These are phyloP conservation scores for Chamaecrista fasciculata DNA, from an alignment of 306 rosid genomes.

Conservation along the genomic window DNA sequence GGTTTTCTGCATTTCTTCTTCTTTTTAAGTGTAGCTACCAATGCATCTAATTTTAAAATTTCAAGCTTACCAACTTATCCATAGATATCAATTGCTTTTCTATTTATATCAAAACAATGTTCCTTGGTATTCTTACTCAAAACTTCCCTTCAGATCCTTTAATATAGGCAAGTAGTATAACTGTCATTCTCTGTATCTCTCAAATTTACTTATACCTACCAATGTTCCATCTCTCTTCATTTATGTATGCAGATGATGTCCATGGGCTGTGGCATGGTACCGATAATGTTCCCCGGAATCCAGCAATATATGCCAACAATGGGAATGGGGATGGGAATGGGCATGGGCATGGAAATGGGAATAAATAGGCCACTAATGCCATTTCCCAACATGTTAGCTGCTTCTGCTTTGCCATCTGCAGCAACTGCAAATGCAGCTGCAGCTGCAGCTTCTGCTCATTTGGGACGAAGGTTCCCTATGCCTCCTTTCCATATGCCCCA, in stretches of 20 bases:
- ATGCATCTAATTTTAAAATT: background rate
- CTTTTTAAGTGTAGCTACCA: background rate
- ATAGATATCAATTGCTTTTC: background rate
- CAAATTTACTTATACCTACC: background rate
- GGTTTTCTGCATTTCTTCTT: slow-evolving; percentile 11
- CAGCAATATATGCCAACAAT: slow-evolving; percentile 79
- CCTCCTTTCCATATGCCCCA: slow-evolving; percentile 65
- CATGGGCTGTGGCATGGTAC: slow-evolving; percentile 92
- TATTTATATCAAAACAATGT: background rate
- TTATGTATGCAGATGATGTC: slow-evolving; percentile 83
- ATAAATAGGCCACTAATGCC: slow-evolving; percentile 73
- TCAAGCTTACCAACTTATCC: background rate
- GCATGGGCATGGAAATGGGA: slow-evolving; percentile 86
- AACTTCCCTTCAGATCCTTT: background rate
- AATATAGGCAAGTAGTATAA: slow-evolving; percentile 3
- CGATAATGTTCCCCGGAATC: slow-evolving; percentile 87
- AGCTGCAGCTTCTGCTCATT: slow-evolving; percentile 49
- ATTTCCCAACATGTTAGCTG: slow-evolving; percentile 66
- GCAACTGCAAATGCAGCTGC: slow-evolving; percentile 35
- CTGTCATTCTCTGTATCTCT: background rate
- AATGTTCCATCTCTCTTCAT: background rate
- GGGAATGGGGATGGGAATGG: slow-evolving; percentile 85
- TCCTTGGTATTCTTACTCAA: background rate
- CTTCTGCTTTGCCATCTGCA: slow-evolving; percentile 46
- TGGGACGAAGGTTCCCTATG: slow-evolving; percentile 69